Base-by-base conservation (phyloP, 2,329 filamentous ascomycete species). In the Neoscytalidium dimidiatum region DNA sequence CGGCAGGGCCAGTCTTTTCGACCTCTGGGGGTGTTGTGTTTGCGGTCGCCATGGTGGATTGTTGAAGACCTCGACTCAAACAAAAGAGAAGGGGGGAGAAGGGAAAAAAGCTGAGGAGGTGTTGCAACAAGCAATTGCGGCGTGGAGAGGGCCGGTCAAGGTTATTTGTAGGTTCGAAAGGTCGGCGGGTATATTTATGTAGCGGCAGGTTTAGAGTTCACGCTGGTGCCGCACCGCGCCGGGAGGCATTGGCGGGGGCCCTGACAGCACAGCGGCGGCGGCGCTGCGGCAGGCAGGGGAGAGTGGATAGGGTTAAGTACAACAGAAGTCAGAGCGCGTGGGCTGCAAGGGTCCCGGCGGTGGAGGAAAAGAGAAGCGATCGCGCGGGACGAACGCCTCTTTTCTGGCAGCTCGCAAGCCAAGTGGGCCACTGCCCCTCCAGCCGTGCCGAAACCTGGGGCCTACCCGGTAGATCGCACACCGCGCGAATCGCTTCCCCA, bases 181-280 rank as follows among this genome's bases (percentile, higher is more conserved):
- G 13, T 60, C 56, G 56, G 56, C 38, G 17, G n/a, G 41, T 60
- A 60, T 46, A 60, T 46, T 44, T 46, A 31, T 31, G 35, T 33
- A 60, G 41, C 56, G 56, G 26, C 3, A 7, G 4, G 14, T 23
- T 60, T 46, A 44, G 28, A 46, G n/a, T 44, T 60, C 41, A 14
- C 9, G 19, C 17, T 31, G 29, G 29, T 52, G 49, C 49, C 29
- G 49, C 49, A 52, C 19, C 28, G 49, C 23, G 17, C 41, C 35
- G 26, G 19, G 21, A 5, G n/a, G 31, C 51, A 56, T 26, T 28
- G 53, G 38, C 41, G 28, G 17, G 19, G n/a, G 26, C 41, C 56
- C 41, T 44, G 56, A 46, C 49, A 52, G 17, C 17, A 46, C n/a
- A n/a, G n/a, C n/a, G n/a, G n/a, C n/a, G 28, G 7, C 28, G 49